Conservation (phyloP, 495 filamentous ascomycete genomes). For the Aspergillus funiculosus region DNA sequence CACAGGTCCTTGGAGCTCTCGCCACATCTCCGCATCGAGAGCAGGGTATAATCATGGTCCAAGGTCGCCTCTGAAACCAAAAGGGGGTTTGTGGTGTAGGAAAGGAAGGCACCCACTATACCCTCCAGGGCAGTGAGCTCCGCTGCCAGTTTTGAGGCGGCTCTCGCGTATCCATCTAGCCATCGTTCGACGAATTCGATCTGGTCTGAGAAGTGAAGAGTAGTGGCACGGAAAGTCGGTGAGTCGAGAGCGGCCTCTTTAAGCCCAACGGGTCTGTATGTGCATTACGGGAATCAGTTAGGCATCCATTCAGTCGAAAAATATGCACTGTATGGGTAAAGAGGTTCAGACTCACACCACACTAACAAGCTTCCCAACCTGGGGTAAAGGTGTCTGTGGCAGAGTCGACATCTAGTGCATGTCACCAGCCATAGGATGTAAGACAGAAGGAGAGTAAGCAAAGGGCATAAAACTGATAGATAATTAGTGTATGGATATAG, state of each 20-base stretch:
- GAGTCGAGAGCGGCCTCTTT: constrained; percentile 95
- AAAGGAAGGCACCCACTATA: constrained; percentile 65
- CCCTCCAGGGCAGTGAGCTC: constrained; percentile 68
- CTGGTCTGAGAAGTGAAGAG: constrained; percentile 86
- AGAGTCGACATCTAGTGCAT: constrained; percentile 46
- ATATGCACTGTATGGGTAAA: not conserved
- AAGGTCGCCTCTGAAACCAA: constrained; percentile 71
- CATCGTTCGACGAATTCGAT: constrained; percentile 87
- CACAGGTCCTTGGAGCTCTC: constrained; percentile 84
- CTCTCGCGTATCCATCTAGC: constrained; percentile 80
- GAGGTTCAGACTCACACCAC: constrained; percentile 42
- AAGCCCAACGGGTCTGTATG: constrained; percentile 69
- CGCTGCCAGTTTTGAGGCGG: constrained; percentile 67
- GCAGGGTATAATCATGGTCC: constrained; percentile 90
- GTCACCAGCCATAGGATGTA: constrained; percentile 36
- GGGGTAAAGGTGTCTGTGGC: constrained; percentile 40
- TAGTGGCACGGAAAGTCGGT: constrained; percentile 86
- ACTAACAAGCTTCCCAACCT: constrained; percentile 50
- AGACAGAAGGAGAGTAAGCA: constrained; percentile 16
- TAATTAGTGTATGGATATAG: constrained; percentile 1
- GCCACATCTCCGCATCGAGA: constrained; percentile 76
- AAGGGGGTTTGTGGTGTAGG: constrained; percentile 62
- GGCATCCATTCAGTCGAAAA: not conserved
- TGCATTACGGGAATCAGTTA: constrained; percentile 16
- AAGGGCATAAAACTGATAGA: constrained; percentile 1